Base-by-base conservation (phyloP, 106 monocot genomes). In the Dendrobium officinale region DNA sequence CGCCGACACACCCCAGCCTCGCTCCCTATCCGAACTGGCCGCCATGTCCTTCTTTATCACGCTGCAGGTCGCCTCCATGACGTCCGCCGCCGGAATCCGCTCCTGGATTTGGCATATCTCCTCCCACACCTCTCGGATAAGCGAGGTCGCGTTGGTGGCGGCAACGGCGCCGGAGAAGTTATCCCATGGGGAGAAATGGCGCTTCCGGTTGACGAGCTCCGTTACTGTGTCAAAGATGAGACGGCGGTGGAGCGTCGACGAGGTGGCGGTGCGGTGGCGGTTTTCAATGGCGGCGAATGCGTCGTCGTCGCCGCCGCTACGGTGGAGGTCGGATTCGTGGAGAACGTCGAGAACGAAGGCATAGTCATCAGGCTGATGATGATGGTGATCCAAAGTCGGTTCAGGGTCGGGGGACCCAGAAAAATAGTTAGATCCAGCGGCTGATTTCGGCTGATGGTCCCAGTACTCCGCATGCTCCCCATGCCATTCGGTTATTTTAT, bases 191-290 rank as follows among this genome's bases (percentile, higher is more conserved):
- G 86, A 82, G 42, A 88, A 83, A 26, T 76, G 75, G 26, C 78
- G 56, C 74, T 82, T 82, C 26, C 80, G 73, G 19, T 87, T 89
- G 27, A 91, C 22, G 66, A 89, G 86, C 85, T 94, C 94, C 16
- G 40, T 78, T 10, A 91, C 92, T 2, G 89, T 72, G 85, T 92
- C 94, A 86, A 91, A 92, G 37, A 98, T 42, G 22, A 97, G 84
- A 27, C 85, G 74, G 31, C 90, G 89, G 79, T 89, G 94, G 45
- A 85, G 82, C 31, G 59, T 40, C n/a, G 84, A 78, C 17, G 61
- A 70, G 20, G 29, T 82, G 4, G 67, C 17, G 49, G 17, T 37
- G 24, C 40, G 24, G 27, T 79, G 83, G 17, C 77, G 80, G 87
- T 80, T 87, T 85, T 91, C 87, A 8, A 89, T 79, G 6, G 44